Conservation (phyloP, 2,329 filamentous ascomycete species). For the Daldinia sp. region DNA sequence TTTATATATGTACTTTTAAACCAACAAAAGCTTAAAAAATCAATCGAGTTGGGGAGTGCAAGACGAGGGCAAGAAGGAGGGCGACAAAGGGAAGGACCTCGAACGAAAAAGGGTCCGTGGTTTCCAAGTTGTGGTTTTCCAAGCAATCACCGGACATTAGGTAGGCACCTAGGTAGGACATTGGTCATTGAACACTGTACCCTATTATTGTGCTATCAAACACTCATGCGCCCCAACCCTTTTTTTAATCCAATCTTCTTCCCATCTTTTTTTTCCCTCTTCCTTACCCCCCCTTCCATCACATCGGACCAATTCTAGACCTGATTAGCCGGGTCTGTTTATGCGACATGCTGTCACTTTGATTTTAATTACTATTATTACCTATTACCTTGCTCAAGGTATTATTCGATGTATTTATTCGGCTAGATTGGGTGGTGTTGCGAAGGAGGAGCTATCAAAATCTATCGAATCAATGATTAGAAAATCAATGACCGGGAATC, state of each 20-base stretch:
- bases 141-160: background rate
- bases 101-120: too few species aligned
- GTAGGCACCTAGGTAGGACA: background rate
- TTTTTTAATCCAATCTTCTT: slow-evolving; percentile 12
- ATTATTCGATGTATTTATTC: slow-evolving; percentile 30
- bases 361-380: slow-evolving; percentile 31
- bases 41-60: background rate
- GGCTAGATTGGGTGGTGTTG: slow-evolving; percentile 27
- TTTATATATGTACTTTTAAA: too few species aligned
- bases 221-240: slow-evolving; percentile 32
- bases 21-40: too few species aligned
- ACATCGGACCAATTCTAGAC: slow-evolving; percentile 31
- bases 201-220: slow-evolving; percentile 31
- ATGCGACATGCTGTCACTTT: slow-evolving; percentile 34
- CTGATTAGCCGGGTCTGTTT: slow-evolving; percentile 36
- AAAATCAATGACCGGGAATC: too few species aligned
- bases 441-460: slow-evolving; percentile 21
- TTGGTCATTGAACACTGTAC: too few species aligned
- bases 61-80: background rate
- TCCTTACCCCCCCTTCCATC: background rate
- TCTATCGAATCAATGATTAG: slow-evolving; percentile 12
- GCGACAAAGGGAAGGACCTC: background rate
- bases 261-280: background rate
- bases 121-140: background rate
- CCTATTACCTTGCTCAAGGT: slow-evolving; percentile 5